Base-by-base conservation (phyloP, 352 stramenopile species). In the Globisporangium canariense region DNA sequence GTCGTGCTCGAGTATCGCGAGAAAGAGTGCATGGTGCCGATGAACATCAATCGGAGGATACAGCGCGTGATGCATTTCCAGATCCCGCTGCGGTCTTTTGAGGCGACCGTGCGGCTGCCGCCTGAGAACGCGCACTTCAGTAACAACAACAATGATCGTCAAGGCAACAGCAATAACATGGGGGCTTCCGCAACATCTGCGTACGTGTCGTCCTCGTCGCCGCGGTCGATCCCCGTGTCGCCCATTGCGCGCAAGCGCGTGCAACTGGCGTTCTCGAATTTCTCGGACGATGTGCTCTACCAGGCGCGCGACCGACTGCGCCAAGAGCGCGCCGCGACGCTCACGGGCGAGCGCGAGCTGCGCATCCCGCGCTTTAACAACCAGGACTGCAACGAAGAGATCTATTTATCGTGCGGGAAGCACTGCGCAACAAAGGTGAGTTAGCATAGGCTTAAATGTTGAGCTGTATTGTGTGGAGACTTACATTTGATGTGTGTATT, bases 1-100 rank as follows among this genome's bases (percentile, higher is more conserved):
- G 84, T 96, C 4, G 88, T 96, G 60, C 71, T 96, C 16, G 86
- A 94, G 58, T 96, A 96, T 59, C 83, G 87, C 22, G 86, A 94
- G 57, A 96, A 94, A 54, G 86, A 96, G 57, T 85, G 77, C 66
- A 83, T 86, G 67, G 79, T 96, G 60, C 82, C 86, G 30, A 78
- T 76, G 49, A 91, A 84, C 64, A 93, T 94, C 69, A 91, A 93
- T 67, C 73, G 80, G 45, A 81, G 88, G 67, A 96, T 96, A 81
- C 86, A 90, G 50, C 85, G 87, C 20, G 84, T 94, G 56, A 96
- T 96, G 88, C 88, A 96, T 57, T 92, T 94, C 62, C 78, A 91
- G 69, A 93, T 94, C 62, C 84, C 86, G 25, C 68, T 93, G 52
- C 77, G 85, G 64, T 89, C 87, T 2, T 96, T 96, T 66, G 87